Base-by-base conservation (phyloP, 2,329 filamentous ascomycete species). In the Fusarium metavorans region DNA sequence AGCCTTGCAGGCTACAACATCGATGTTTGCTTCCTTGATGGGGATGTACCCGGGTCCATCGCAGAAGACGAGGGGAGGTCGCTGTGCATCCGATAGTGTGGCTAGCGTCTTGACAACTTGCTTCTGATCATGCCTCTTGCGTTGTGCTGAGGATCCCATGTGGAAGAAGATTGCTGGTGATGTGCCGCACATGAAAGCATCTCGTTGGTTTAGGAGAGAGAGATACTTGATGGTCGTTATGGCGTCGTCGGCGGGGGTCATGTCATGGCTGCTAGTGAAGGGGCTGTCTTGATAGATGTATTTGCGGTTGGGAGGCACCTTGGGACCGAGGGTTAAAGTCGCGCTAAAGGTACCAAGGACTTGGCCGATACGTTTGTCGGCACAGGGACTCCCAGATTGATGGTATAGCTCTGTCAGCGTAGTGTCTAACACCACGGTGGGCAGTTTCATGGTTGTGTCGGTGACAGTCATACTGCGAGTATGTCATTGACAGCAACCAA, bases 221-320 rank as follows among this genome's bases (percentile, higher is more conserved):
- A 84, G 78, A 34, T 83, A 81, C 70, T 83, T 83, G 30, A 81
- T 77, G 8, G 79, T 75, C 2, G 82, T 69, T n/a, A n/a, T 30
- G 7, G 34, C 75, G 66, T 32, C 71, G 63, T 61, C 72, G 71
- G 20, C 37, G 11, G 60, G 60, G 3, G 63, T 48, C 18, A 16
- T 27, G 13, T 39, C 50, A 39, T 78, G 54, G n/a, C 72, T 68
- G 18, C 74, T 77, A 69, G 78, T 81, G 66, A 82, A 81, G 32
- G 74, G 73, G 7, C 75, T 76, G 68, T 84, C 82, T 43, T 84
- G 80, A 63, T 84, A 84, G 16, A 83, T 76, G 50, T 79, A 84
- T 64, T 83, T 84, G 16, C 75, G 77, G 64, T 83, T 84, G 10
- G 80, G 77, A 1, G 81, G 79, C 16, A 84, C 76, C 63, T 78